Evolutionary conservation across 1,284 basidiomycete genomes (phyloP), one percentile per base, ranked within the genome.

Genomic region (Tylopilus sp.): DNA sequence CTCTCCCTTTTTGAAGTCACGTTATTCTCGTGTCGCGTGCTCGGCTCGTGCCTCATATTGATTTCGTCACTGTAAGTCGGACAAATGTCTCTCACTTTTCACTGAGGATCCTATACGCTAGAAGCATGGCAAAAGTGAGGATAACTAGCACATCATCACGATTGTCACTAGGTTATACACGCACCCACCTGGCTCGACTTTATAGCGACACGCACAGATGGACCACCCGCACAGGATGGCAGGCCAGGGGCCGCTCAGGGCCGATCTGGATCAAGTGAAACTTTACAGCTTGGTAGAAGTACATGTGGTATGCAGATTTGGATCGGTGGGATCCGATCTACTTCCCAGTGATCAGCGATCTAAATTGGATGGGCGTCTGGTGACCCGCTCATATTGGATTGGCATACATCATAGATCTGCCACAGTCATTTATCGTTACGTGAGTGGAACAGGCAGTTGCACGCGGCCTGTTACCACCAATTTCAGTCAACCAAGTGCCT

Each of bases 211-310:
- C n/a, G 25, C n/a, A 1, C 6, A 19, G 19, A 46, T 49, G 44
- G 47, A 33, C n/a, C 59, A 64, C 62, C 4, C 12, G 54, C 55
- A 63, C 61, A 63, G 61, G 56, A 62, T 67, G 61, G 64, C 30
- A 58, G 7, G 26, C 15, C 15, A 18, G 26, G 43, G 30, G 41
- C 23, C 10, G 33, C 35, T 33, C 37, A 48, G 41, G 52, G 46
- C 11, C 8, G 36, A 46, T 49, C 49, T n/a, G 19, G 25, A 29
- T 31, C 12, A 6, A 15, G 16, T 25, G 8, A 33, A 19, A 25
- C 28, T 60, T 49, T 57, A 62, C 61, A 63, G 61, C 64, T 65
- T 67, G 61, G 61, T 52, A 37, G 6, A 46, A 46, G 43, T 19
- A 38, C 46, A 37, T 55, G 48, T 35, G 31, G 7, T 34, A 5